A percentile compares a stretch with the other conserved stretches of the same genome.
Evolutionary conservation across 2,329 filamentous ascomycete species (phyloP).

Genomic region (Arthroderma sp.): DNA sequence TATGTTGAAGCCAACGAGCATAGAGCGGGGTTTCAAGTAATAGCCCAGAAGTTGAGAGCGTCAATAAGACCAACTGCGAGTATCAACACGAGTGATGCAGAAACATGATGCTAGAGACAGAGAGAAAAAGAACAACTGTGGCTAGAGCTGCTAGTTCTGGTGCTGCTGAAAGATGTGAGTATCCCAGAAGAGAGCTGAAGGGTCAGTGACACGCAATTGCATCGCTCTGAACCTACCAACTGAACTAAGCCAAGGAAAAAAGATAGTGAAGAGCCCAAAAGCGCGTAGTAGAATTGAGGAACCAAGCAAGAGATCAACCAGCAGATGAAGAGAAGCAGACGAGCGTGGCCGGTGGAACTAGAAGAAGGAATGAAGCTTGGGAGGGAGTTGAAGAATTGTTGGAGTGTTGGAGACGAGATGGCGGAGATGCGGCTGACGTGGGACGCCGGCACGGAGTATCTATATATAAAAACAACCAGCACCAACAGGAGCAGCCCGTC

Average conservation of each 20-base stretch:
- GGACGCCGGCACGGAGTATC: too few species aligned
- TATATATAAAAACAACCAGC: neutral
- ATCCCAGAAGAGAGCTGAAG: neutral
- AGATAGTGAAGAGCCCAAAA: neutral
- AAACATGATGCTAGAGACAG: neutral
- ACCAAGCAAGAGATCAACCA: neutral
- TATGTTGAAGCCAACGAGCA: neutral
- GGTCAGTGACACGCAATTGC: neutral
- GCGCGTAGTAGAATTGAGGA: neutral
- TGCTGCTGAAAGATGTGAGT: neutral
- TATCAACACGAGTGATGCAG: neutral
- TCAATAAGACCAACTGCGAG: neutral
- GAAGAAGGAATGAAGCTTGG: neutral
- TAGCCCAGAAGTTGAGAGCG: neutral
- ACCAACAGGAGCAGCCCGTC: too few species aligned
- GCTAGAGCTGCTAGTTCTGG: too few species aligned
- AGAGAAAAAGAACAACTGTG: neutral
- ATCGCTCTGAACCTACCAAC: neutral
- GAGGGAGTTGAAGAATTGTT: neutral
- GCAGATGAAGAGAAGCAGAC: neutral
- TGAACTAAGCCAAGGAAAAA: neutral
- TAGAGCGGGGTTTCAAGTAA: neutral
- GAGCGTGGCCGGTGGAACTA: neutral
- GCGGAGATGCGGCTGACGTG: neutral
- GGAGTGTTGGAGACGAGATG: neutral